phyloP scores from a whole-genome alignment of 768 basidiomycete species.

The Cyclocybe cylindracea region DNA sequence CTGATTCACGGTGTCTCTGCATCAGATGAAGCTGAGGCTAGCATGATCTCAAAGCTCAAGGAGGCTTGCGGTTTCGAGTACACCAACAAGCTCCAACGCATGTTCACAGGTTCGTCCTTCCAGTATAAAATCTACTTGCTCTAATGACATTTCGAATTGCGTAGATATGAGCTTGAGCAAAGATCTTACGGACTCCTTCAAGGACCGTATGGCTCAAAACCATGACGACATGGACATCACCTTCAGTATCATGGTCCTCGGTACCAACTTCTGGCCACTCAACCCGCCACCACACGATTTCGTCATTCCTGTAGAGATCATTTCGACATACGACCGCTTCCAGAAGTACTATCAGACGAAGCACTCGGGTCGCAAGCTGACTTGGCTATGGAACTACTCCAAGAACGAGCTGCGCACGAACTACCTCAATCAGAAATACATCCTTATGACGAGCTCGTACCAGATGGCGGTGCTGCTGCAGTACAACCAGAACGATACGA shows the following conservation, averaged over 20 bases:
- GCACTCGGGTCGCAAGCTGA: conserved; percentile 93
- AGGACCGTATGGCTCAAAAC: conserved; percentile 89
- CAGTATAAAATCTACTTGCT: background rate
- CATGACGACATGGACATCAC: conserved; percentile 90
- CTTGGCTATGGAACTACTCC: conserved; percentile 98
- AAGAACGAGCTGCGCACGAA: conserved; percentile 97
- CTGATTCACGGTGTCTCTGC: conserved; percentile 91
- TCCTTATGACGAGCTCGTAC: conserved; percentile 94
- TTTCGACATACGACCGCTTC: conserved; percentile 90
- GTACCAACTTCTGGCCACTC: conserved; percentile 97
- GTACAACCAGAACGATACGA: conserved; percentile 90
- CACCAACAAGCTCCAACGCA: conserved; percentile 95
- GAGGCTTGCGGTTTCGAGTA: conserved; percentile 99
- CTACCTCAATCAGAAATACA: conserved; percentile 94
- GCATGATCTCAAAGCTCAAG: conserved; percentile 99
- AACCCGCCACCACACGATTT: conserved; percentile 85
- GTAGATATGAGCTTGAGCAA: conserved; percentile 95
- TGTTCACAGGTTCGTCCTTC: conserved; percentile 86
- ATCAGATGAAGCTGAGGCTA: conserved; percentile 95
- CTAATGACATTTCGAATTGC: background rate
- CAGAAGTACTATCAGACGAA: conserved; percentile 93
- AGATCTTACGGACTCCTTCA: conserved; percentile 96
- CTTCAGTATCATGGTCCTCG: conserved; percentile 93
- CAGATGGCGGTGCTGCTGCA: conserved; percentile 97
- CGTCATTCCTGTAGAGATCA: conserved; percentile 86